A percentile compares a stretch with the other conserved stretches of the same genome.
Conservation (phyloP, 1,284 basidiomycete species). For the Leccinum pseudoinsigne region DNA sequence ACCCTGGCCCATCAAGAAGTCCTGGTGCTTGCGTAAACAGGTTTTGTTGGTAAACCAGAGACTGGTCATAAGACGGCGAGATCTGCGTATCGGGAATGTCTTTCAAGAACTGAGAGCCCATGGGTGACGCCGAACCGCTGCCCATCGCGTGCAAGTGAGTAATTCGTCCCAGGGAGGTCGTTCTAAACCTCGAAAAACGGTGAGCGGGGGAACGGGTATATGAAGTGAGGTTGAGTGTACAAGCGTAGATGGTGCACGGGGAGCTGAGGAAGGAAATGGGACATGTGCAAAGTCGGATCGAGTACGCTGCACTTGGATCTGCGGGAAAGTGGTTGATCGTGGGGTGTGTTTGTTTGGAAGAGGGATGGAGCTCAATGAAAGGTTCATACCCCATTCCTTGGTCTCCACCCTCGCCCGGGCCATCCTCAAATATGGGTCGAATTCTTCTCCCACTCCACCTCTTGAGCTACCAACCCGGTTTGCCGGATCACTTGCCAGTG, state of each 20-base stretch:
- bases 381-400: constrained; percentile 18
- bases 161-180: constrained; percentile 30
- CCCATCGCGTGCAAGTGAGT: constrained; percentile 24
- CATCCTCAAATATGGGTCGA: constrained; percentile 27
- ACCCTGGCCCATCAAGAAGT: constrained; percentile 47
- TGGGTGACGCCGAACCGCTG: constrained; percentile 18
- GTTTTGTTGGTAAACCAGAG: constrained; percentile 62
- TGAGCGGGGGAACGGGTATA: constrained; percentile 17
- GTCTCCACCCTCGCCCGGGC: neutral
- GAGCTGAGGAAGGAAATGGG: constrained; percentile 11
- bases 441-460: constrained; percentile 11
- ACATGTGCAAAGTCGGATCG: constrained; percentile 22
- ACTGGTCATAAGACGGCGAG: constrained; percentile 76
- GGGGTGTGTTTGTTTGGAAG: constrained; percentile 14
- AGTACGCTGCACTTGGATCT: constrained; percentile 26
- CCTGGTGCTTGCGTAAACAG: constrained; percentile 66
- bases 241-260: constrained; percentile 26
- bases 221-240: constrained; percentile 28
- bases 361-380: constrained; percentile 16
- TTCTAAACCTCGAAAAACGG: constrained; percentile 31
- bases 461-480: constrained; percentile 8
- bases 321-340: constrained; percentile 20
- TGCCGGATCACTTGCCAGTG: constrained; percentile 19
- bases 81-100: constrained; percentile 70
- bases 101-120: constrained; percentile 51